Evolutionary conservation across 2,329 filamentous ascomycete species (phyloP), one percentile per base, ranked within the genome.

Genomic region (Ascochyta pisi): DNA sequence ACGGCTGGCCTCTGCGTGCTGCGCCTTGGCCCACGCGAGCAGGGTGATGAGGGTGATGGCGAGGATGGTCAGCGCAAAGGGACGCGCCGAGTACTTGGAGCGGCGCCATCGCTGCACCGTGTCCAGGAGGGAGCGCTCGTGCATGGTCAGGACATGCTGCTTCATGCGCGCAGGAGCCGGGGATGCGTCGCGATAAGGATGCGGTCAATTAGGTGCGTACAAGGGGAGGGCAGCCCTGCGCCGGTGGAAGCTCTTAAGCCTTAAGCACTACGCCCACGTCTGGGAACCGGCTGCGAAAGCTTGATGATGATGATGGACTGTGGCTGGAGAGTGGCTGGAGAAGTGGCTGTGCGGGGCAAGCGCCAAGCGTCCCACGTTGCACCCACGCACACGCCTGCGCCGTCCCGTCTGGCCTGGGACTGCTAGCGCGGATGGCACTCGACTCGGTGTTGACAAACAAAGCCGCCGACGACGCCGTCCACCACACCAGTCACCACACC

Each of bases 1-100:
- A 26, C 40, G 3, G 35, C 13, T 9, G 58, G 43, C 22, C 24
- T 15, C 33, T 2, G 42, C 40, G 31, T 53, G 52, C 45, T 44
- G 62, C 27, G 56, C 60, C 40, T 65, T 67, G 6, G 63, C 61
- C 67, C 66, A 72, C 39, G 69, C 67, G 24, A 73, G 54, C 48
- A 71, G 38, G n/a, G 63, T 51, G 22, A 75, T 65, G 16, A 67
- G 62, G 15, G 66, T 49, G 6, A 76, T 61, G 31, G 67, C 71
- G 50, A 68, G 58, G 33, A 75, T 62, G 10, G 72, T 76, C 53
- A 74, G 70, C 26, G 67, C 67, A 46, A 76, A 76, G 9, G 73
- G 72, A n/a, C 73, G 72, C 44, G 70, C 70, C 29, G 73, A 76
- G 65, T 70, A 75, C 42, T 66, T 68, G 24, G 64, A 56, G 44